Evolutionary conservation across 257 asterid species (phyloP), one percentile per base, ranked within the genome.

Genomic region (Asclepias syriaca): DNA sequence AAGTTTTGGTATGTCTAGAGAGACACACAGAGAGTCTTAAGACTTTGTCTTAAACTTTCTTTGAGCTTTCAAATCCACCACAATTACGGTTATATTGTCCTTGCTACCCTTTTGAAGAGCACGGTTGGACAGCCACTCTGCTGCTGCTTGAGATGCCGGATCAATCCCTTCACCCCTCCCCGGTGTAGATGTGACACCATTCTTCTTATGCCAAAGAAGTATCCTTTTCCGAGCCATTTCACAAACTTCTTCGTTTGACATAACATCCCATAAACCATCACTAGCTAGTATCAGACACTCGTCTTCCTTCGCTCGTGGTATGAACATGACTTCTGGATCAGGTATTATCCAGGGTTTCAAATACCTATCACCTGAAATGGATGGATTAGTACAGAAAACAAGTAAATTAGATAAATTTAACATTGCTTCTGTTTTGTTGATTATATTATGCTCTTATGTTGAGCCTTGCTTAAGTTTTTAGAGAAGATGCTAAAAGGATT

Each of bases 111-210:
- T 93, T 56, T 91, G 97, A 63, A 77, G 80, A 2, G 96, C 98
- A 1, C 91, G 92, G 75, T 87, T 93, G 3, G 95, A 87, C 4
- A 93, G 87, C 78, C 82, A 89, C 85, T 91, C 97, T 0, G 98
- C 96, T 1, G 98, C 98, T 14, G 97, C 94, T 80, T 93, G 97
- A 63, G 97, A 86, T 8, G 98, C 98, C 2, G 96, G 98, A 77
- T 93, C 97, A 10, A 87, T 81, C 53, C 96, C 96, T 78, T 88
- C 87, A 3, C 96, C 96, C 69, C 97, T 82, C 75, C 80, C 88
- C 34, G 46, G 10, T 13, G 85, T 85, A 65, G 82, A 86, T 0
- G 80, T 59, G 34, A 13, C 75, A 3, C 88, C 85, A 0, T 93
- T 82, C 76, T 85, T 85, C 49, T 88, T 91, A 70, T 93, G 95